Evolutionary conservation across 1,284 basidiomycete genomes (phyloP).

Genomic region (Rhodotorula sp.): DNA sequence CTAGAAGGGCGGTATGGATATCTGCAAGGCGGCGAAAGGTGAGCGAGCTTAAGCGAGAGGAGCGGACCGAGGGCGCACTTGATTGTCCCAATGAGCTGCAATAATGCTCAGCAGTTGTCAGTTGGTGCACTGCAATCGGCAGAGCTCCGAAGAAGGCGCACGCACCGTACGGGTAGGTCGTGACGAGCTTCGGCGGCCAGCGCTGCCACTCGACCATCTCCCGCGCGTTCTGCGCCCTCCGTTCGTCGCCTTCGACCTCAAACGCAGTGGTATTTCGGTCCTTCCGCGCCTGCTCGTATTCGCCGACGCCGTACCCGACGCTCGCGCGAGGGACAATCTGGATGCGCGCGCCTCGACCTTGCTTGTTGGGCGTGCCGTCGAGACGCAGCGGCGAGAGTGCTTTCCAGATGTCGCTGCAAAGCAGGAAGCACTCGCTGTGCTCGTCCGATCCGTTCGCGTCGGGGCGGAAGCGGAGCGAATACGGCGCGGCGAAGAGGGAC

Average conservation of each 20-base stretch:
- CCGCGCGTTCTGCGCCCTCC: not conserved
- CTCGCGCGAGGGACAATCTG: conserved; percentile 28
- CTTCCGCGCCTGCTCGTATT: conserved; percentile 26
- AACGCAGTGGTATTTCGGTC: conserved; percentile 31
- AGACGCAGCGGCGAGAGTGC: not conserved
- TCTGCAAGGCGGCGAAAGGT: conserved; percentile 5
- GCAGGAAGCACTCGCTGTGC: conserved; percentile 37
- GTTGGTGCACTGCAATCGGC: too few relatives aligned
- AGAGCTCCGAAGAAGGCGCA: not conserved
- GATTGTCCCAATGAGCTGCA: conserved; percentile 5
- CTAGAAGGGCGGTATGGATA: conserved; percentile 23
- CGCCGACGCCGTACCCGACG: conserved; percentile 20
- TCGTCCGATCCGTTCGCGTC: conserved; percentile 15
- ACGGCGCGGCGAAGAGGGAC: conserved; percentile 48
- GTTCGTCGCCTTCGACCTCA: conserved; percentile 15
- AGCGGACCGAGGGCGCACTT: not conserved
- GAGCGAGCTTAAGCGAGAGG: not conserved
- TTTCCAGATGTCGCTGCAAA: conserved; percentile 33
- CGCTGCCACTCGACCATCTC: conserved; percentile 31
- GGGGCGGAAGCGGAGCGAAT: conserved; percentile 32
- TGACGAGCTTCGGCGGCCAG: conserved; percentile 28
- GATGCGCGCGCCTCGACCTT: conserved; percentile 24
- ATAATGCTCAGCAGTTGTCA: not conserved
- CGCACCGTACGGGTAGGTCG: conserved; percentile 33
- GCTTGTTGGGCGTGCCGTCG: conserved; percentile 3